Conservation (phyloP, 208 protist genomes). For the Acanthamoeba sp. region DNA sequence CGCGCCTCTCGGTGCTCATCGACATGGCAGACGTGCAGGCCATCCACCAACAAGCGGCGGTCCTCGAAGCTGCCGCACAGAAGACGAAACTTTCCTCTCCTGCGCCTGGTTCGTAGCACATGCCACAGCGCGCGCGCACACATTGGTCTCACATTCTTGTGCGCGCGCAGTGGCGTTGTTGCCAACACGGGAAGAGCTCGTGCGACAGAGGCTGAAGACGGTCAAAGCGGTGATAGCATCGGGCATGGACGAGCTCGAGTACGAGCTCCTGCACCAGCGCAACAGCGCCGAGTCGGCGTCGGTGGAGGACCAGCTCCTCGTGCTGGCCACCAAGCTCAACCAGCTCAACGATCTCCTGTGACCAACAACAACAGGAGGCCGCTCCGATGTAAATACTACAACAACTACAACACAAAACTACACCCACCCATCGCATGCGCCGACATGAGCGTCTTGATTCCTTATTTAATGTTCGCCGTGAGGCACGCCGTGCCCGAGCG, state of each 20-base stretch:
- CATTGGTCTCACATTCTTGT: too few relatives aligned
- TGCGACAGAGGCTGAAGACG: constrained; percentile 13
- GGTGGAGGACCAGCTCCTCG: neutral
- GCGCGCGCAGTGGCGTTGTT: too few relatives aligned
- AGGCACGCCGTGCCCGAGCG: too few relatives aligned
- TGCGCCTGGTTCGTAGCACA: neutral
- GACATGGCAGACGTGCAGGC: constrained; percentile 5
- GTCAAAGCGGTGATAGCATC: constrained; percentile 37
- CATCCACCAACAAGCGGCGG: neutral
- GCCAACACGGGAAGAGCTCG: neutral
- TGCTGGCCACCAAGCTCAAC: neutral
- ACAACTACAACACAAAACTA: too few relatives aligned
- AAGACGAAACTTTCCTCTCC: neutral
- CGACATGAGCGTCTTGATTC: too few relatives aligned
- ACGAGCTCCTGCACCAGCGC: constrained; percentile 5
- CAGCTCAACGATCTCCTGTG: neutral
- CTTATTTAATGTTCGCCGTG: too few relatives aligned
- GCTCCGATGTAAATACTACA: too few relatives aligned
- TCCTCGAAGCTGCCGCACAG: neutral
- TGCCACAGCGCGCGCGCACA: too few relatives aligned
- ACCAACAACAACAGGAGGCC: too few relatives aligned
- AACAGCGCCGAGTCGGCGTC: neutral
- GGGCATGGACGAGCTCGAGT: constrained; percentile 16
- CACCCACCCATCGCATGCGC: too few relatives aligned
- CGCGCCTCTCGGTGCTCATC: constrained; percentile 23